Base-by-base conservation (phyloP, 805 yeast genomes). In the Nakazawaea laoshanensis region DNA sequence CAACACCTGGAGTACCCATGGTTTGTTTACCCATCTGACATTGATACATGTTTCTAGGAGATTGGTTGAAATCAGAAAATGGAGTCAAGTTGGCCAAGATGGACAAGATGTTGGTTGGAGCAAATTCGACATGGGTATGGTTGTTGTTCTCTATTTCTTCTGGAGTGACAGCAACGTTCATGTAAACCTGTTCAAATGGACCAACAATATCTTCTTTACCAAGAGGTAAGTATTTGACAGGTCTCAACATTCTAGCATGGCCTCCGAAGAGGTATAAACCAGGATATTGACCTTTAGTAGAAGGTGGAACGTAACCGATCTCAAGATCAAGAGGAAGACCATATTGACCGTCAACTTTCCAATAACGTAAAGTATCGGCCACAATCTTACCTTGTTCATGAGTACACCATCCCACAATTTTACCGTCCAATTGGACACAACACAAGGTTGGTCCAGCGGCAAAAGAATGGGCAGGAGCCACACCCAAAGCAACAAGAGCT, bases 1-100 rank as follows among this genome's bases (percentile, higher is more conserved):
- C 97, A 42, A 92, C 95, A 63, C 97, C 97, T 7, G 98, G 98
- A 4, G 98, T 92, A 61, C 98, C 98, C 98, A 92, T 92, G 14
- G 98, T 89, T 67, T 92, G 98, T 65, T 92, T 92, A 75, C 96
- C 95, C 95, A 84, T 84, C 52, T 94, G 95, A 69, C 94, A 84
- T 59, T 84, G 95, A 59, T 84, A 84, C 4, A 94, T 84, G 58
- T 84, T 84, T 67, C 98, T 83, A 51, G 98, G 98, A 18, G 96
- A 88, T 67, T 92, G 98, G 61, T 92, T 92, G 67, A 92, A 92
- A 59, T 92, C 98, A 2, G 97, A 88, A 57, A 86, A 92, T 45
- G 98, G 98, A 2, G 98, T 92, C 66, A 92, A 70, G 61, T 92
- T 92, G 43, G 97, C 98, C 57, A 92, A 68, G 45, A 92, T 89